Evolutionary conservation across 345 rosid species (phyloP).

Genomic region (Citrus glauca): DNA sequence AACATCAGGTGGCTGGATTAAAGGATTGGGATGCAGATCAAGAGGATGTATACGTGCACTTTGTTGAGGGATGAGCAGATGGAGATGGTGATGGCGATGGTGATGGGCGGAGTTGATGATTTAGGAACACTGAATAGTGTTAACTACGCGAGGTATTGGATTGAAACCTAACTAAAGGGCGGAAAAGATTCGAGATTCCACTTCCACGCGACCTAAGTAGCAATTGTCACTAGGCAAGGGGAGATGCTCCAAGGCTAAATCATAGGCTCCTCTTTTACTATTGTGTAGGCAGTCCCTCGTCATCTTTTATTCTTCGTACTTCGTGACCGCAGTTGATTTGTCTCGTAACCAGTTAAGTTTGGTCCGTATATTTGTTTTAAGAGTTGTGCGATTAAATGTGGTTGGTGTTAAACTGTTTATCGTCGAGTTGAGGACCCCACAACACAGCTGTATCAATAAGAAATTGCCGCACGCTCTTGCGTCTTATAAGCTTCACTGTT

Average conservation of each 20-base stretch:
- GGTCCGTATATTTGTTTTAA: too few species aligned
- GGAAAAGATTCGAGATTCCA: constrained; percentile 1
- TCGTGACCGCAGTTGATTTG: too few species aligned
- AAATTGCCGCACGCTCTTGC: too few species aligned
- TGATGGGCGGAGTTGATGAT: not conserved
- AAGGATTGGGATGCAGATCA: not conserved
- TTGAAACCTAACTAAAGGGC: not conserved
- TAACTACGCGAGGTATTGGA: not conserved
- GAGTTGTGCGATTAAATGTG: too few species aligned
- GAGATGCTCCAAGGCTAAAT: not conserved
- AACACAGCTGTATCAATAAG: too few species aligned
- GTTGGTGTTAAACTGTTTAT: too few species aligned
- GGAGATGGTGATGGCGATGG: not conserved
- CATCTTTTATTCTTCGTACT: not conserved
- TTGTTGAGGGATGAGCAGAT: too few species aligned
- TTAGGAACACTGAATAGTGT: not conserved
- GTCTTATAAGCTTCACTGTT: too few species aligned
- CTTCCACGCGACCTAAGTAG: not conserved
- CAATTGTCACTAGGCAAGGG: not conserved
- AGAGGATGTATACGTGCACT: not conserved
- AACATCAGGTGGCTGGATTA: not conserved
- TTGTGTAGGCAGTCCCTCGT: not conserved
- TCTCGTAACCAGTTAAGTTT: too few species aligned
- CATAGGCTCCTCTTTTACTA: not conserved
- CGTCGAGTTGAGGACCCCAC: too few species aligned